Percentiles rank a stretch among this genome's conserved stretches.
Evolutionary conservation across 176 grass and related monocot species (phyloP).

Genomic region (Themeda triandra): DNA sequence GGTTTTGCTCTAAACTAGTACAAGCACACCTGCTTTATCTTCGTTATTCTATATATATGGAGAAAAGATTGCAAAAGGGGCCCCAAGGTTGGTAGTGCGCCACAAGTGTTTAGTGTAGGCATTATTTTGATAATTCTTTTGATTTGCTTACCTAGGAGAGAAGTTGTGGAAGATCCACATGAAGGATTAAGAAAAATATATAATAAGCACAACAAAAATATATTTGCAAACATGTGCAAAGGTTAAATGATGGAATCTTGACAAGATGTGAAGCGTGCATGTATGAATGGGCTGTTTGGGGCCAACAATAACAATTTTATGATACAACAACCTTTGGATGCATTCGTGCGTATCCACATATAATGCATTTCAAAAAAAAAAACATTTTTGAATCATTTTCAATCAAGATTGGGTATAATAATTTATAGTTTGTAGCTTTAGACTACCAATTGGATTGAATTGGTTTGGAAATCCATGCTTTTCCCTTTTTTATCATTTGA

Average conservation of each 20-base stretch:
- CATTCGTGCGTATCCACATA: background rate
- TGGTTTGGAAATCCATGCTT: background rate
- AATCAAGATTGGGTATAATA: background rate
- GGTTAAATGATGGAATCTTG: conserved; percentile 11
- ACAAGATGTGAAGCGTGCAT: background rate
- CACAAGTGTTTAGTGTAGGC: background rate
- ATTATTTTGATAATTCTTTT: conserved; percentile 7
- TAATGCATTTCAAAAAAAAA: background rate
- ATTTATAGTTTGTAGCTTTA: background rate
- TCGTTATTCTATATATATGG: conserved; percentile 18
- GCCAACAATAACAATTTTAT: conserved; percentile 22
- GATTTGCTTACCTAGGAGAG: conserved; percentile 20
- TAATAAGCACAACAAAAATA: background rate
- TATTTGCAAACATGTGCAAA: conserved; percentile 7
- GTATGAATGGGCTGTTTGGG: conserved; percentile 10
- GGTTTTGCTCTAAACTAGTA: conserved; percentile 46
- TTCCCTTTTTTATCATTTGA: background rate
- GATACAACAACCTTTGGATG: conserved; percentile 29
- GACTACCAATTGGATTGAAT: background rate
- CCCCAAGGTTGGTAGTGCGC: conserved; percentile 14
- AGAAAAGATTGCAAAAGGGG: conserved; percentile 8
- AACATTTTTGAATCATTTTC: background rate
- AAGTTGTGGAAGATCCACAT: background rate
- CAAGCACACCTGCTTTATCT: conserved; percentile 38
- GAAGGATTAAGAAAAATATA: background rate